Evolutionary conservation across 1,284 basidiomycete species (phyloP).

Genomic region (Melampsora larici-populina): DNA sequence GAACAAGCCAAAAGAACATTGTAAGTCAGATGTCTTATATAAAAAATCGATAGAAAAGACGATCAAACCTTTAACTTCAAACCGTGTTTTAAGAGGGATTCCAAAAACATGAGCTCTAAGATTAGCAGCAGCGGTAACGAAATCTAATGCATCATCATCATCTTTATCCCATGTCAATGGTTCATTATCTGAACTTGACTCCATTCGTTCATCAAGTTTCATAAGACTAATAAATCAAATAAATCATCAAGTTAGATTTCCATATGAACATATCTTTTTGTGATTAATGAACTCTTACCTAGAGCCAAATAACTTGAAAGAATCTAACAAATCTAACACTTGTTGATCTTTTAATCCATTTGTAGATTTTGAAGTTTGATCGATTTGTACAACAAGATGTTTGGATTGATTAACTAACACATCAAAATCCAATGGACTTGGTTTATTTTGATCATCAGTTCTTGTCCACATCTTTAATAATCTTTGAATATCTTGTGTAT

Average conservation of each 20-base stretch:
- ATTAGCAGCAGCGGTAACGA: slow-evolving; percentile 91
- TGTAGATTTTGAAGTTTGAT: background rate
- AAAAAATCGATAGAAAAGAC: slow-evolving; percentile 30
- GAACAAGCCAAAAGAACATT: background rate
- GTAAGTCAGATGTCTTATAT: background rate
- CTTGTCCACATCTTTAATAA: slow-evolving; percentile 94
- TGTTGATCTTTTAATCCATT: slow-evolving; percentile 40
- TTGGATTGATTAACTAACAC: slow-evolving; percentile 66
- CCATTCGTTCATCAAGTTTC: slow-evolving; percentile 70
- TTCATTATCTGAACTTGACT: slow-evolving; percentile 65
- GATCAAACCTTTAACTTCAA: slow-evolving; percentile 83
- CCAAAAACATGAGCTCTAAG: slow-evolving; percentile 83
- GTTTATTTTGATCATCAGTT: slow-evolving; percentile 85
- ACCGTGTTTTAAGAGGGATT: slow-evolving; percentile 83
- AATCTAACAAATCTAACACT: slow-evolving; percentile 14
- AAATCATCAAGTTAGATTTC: background rate
- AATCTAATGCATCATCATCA: slow-evolving; percentile 92
- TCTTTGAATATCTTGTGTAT: slow-evolving; percentile 79
- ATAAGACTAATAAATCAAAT: slow-evolving; percentile 63
- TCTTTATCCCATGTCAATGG: slow-evolving; percentile 92
- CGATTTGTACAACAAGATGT: slow-evolving; percentile 50
- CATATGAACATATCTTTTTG: no score
- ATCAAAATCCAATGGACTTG: slow-evolving; percentile 76
- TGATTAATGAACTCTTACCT: background rate
- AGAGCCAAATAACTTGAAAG: slow-evolving; percentile 41